These are phyloP conservation scores for Suillus sp. DNA, from an alignment of 768 basidiomycete genomes.

Conservation along the genomic window DNA sequence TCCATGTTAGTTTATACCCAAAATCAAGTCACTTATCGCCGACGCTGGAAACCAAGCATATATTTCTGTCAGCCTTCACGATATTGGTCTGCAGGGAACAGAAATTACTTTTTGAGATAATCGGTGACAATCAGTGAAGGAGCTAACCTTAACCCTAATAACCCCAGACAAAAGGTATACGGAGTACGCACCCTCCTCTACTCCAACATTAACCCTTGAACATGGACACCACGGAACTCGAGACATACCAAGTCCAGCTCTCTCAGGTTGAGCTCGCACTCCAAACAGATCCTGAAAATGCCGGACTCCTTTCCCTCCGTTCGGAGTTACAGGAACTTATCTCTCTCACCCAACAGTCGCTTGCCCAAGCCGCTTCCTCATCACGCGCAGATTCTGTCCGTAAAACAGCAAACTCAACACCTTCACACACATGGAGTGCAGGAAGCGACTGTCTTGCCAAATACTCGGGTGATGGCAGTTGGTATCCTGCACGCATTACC, in stretches of 20 bases:
- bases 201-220: constrained; percentile 7
- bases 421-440: constrained; percentile 65
- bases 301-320: constrained; percentile 70
- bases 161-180: neutral
- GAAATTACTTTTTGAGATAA: neutral
- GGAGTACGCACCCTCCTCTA: neutral
- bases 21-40: neutral
- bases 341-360: constrained; percentile 70
- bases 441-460: constrained; percentile 87
- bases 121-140: neutral
- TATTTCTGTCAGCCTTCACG: neutral
- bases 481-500: constrained; percentile 89
- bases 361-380: constrained; percentile 66
- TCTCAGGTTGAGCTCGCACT: constrained; percentile 87
- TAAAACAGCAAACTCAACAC: constrained; percentile 52
- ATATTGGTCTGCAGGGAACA: neutral
- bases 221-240: constrained; percentile 71
- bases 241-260: constrained; percentile 88
- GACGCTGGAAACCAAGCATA: neutral
- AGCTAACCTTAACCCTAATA: constrained; percentile 10
- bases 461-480: constrained; percentile 80
- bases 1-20: neutral
- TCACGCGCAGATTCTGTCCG: constrained; percentile 58
- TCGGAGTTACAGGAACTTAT: constrained; percentile 85
- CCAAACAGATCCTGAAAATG: constrained; percentile 70